phyloP scores from a whole-genome alignment of 2,329 filamentous ascomycete species.

The Diaporthe ilicicola region DNA sequence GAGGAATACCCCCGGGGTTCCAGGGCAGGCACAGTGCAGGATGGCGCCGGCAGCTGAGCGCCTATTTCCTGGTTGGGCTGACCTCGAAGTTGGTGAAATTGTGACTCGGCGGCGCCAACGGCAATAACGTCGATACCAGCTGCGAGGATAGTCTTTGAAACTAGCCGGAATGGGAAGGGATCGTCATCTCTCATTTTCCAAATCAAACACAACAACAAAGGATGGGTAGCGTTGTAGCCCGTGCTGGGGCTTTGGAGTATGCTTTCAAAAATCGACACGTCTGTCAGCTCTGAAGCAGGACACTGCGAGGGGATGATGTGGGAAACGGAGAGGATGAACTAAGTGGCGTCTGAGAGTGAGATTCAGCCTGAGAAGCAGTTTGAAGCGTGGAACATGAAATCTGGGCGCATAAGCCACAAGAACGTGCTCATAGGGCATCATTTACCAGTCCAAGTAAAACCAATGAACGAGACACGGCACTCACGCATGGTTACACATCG shows the following conservation, averaged over 20 bases:
- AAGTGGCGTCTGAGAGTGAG: background rate
- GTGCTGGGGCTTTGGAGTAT: background rate
- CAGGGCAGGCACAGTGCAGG: background rate
- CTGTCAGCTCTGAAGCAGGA: background rate
- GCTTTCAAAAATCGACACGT: background rate
- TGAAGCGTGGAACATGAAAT: background rate
- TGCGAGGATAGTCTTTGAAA: background rate
- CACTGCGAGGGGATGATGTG: background rate
- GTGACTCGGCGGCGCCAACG: background rate
- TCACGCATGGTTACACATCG: background rate
- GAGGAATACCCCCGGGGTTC: background rate
- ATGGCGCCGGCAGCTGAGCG: background rate
- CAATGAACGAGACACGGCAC: background rate
- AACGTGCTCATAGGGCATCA: background rate
- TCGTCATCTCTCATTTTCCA: background rate
- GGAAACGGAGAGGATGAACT: background rate
- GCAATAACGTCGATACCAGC: background rate
- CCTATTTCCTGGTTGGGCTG: background rate
- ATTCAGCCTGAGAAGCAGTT: background rate
- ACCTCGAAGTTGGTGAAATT: background rate
- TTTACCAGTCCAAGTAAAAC: background rate
- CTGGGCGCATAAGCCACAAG: too few relatives aligned
- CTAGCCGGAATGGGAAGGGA: slow-evolving; percentile 12
- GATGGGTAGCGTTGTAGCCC: background rate
- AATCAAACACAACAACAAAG: background rate